These are phyloP conservation scores for Jamesozyma lodderae DNA, from an alignment of 805 yeast genomes.

Conservation along the genomic window DNA sequence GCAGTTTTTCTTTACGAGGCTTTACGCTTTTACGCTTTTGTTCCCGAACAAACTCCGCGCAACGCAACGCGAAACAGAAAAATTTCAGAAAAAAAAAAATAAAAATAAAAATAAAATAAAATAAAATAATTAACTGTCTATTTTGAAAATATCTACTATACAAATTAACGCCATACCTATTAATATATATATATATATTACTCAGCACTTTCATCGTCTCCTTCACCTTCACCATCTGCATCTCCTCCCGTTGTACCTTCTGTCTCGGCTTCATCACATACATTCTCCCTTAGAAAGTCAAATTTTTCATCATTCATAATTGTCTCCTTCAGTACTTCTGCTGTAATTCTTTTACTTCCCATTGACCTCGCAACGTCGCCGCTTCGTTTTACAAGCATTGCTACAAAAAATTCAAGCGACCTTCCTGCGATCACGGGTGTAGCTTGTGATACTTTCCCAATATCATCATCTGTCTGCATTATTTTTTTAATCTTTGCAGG, in stretches of 20 bases:
- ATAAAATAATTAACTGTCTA: too few relatives aligned
- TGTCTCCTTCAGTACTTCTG: constrained; percentile 75
- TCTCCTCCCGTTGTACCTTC: background rate
- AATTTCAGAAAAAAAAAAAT: too few relatives aligned
- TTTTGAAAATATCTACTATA: too few relatives aligned
- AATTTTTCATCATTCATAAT: constrained; percentile 81
- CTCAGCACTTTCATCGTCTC: background rate
- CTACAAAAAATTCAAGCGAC: constrained; percentile 86
- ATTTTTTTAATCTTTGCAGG: constrained; percentile 91
- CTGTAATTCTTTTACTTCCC: constrained; percentile 73
- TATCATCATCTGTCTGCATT: constrained; percentile 97
- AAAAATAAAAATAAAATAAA: too few relatives aligned
- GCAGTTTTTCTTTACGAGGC: too few relatives aligned
- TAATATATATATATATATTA: background rate
- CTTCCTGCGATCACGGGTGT: constrained; percentile 98
- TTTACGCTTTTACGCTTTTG: too few relatives aligned
- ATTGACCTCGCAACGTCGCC: constrained; percentile 64
- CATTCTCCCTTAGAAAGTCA: constrained; percentile 73
- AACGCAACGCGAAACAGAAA: too few relatives aligned
- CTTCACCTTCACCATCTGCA: background rate
- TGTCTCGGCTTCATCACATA: constrained; percentile 19
- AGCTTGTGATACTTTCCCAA: constrained; percentile 97
- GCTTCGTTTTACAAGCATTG: constrained; percentile 78
- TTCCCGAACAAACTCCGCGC: too few relatives aligned
- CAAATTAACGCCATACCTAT: background rate